phyloP scores from a whole-genome alignment of 2,329 filamentous ascomycete genomes.

The Colletotrichum spaethianum region DNA sequence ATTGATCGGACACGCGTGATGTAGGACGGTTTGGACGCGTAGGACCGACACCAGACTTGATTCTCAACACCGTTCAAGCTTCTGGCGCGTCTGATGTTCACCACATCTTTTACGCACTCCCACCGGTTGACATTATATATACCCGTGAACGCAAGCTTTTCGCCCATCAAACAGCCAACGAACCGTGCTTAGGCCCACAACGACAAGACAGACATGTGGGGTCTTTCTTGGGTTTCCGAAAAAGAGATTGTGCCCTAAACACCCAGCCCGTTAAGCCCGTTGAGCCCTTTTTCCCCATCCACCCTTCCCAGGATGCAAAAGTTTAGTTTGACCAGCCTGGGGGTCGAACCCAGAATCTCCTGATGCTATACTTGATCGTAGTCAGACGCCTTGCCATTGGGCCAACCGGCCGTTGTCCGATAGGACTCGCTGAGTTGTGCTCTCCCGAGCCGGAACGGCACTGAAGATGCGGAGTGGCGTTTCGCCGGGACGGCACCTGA shows the following conservation, averaged over 20 bases:
- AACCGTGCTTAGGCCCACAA: slow-evolving; percentile 35
- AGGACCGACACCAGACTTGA: neutral
- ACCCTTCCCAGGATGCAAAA: neutral
- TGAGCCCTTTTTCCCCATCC: neutral
- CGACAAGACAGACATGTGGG: slow-evolving; percentile 3
- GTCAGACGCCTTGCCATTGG: slow-evolving; percentile 61
- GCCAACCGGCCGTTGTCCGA: slow-evolving; percentile 46
- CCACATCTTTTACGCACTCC: slow-evolving; percentile 1
- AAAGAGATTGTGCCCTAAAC: slow-evolving; percentile 18
- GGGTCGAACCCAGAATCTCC: slow-evolving; percentile 42
- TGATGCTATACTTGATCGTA: slow-evolving; percentile 49
- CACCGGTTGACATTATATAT: slow-evolving; percentile 7
- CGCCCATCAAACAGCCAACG: slow-evolving; percentile 28
- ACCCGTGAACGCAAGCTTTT: slow-evolving; percentile 29
- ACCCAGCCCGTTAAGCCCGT: neutral
- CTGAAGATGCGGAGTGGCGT: neutral
- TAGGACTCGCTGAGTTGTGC: neutral
- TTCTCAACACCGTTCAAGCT: neutral
- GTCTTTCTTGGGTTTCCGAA: slow-evolving; percentile 4
- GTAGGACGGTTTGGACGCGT: neutral
- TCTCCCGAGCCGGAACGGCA: neutral
- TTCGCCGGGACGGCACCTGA: neutral
- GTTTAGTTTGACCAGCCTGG: slow-evolving; percentile 34
- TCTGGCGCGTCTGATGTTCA: slow-evolving; percentile 11
- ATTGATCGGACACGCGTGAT: neutral